These are phyloP conservation scores for Cardiospermum halicacabum DNA, from an alignment of 345 rosid species.

Conservation along the genomic window DNA sequence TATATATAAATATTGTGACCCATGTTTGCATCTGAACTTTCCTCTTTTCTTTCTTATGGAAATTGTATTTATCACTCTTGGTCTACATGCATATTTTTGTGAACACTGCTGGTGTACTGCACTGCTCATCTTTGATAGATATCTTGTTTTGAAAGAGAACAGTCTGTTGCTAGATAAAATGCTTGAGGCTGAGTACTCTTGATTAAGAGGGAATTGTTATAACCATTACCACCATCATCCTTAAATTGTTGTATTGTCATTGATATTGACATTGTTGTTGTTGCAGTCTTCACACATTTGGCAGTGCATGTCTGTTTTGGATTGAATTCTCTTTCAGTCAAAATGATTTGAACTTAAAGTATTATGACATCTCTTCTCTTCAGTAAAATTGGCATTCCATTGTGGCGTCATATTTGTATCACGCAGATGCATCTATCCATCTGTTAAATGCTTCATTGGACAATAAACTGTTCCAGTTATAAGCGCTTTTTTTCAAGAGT, in stretches of 20 bases:
- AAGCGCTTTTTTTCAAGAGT: not conserved
- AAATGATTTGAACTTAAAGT: not conserved
- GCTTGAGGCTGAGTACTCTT: not conserved
- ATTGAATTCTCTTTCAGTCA: slow-evolving; percentile 3
- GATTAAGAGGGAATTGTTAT: not conserved
- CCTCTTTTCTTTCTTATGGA: not conserved
- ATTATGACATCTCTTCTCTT: not conserved
- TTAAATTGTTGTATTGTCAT: no score
- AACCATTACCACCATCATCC: no score
- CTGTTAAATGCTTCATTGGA: not conserved
- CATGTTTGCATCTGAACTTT: not conserved
- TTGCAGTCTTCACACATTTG: no score
- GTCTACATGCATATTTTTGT: not conserved
- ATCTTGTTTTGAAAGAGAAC: not conserved
- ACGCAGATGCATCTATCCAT: not conserved
- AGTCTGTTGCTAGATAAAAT: not conserved
- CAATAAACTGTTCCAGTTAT: no score
- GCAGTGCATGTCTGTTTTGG: not conserved
- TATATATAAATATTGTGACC: not conserved
- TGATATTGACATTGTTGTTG: no score
- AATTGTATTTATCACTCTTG: not conserved
- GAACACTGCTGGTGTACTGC: not conserved
- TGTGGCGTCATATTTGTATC: not conserved
- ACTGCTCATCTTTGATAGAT: not conserved
- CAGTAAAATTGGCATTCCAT: not conserved